phyloP scores from a whole-genome alignment of 371 early-diverging fungal genomes.

The Rhizopus sp. region DNA sequence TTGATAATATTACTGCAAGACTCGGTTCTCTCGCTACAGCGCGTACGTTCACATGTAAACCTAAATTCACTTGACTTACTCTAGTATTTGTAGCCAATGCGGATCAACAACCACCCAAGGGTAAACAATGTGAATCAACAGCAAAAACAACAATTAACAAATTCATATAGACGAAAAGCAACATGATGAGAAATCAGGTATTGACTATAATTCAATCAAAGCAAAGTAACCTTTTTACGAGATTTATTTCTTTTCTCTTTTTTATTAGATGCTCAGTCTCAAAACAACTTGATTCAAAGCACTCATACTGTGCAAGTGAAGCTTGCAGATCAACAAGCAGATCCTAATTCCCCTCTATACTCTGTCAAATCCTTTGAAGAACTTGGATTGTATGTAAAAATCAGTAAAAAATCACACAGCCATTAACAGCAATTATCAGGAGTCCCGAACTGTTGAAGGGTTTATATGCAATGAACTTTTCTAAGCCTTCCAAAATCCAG shows the following conservation, averaged over 20 bases:
- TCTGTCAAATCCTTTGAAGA: slow-evolving; percentile 81
- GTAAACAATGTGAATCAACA: neutral
- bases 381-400: slow-evolving; percentile 61
- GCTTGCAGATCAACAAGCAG: slow-evolving; percentile 77
- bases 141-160: too few relatives aligned
- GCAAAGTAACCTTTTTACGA: neutral
- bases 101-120: neutral
- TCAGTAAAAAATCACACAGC: neutral
- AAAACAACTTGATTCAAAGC: slow-evolving; percentile 48
- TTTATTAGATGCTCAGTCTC: slow-evolving; percentile 1
- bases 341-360: slow-evolving; percentile 77
- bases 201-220: neutral
- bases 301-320: slow-evolving; percentile 79
- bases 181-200: neutral
- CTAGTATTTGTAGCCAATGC: neutral
- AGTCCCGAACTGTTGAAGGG: slow-evolving; percentile 85
- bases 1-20: slow-evolving; percentile 32
- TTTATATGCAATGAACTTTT: slow-evolving; percentile 91
- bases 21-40: slow-evolving; percentile 35
- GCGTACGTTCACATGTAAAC: slow-evolving; percentile 18
- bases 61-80: neutral
- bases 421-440: slow-evolving; percentile 21
- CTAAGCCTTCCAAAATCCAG: slow-evolving; percentile 95
- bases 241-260: neutral
- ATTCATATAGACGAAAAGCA: too few relatives aligned